Evolutionary conservation across 345 rosid genomes (phyloP).

Genomic region (Citrus inodora): DNA sequence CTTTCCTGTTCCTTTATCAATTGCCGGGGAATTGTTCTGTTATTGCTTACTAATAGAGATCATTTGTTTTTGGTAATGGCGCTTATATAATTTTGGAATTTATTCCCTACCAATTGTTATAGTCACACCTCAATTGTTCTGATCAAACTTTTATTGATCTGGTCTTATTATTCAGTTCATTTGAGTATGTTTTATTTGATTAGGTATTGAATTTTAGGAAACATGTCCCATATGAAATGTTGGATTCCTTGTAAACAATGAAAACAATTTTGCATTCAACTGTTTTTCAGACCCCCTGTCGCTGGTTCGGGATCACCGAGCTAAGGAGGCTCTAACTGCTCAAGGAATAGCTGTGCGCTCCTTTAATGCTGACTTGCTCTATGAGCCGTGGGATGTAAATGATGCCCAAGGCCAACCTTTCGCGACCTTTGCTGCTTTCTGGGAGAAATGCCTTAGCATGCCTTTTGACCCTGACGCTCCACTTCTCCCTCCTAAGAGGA

Average conservation of each 20-base stretch:
- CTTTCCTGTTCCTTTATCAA: neutral
- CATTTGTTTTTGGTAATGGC: neutral
- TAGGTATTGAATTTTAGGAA: neutral
- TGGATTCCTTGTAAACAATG: neutral
- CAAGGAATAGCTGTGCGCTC: slow-evolving; percentile 77
- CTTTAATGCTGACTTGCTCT: slow-evolving; percentile 91
- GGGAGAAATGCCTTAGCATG: slow-evolving; percentile 97
- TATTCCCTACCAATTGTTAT: neutral
- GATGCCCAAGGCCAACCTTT: slow-evolving; percentile 78
- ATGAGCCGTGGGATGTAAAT: slow-evolving; percentile 97
- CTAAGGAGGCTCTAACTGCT: slow-evolving; percentile 68
- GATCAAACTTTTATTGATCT: slow-evolving; percentile 3
- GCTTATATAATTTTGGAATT: neutral
- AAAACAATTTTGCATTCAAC: neutral
- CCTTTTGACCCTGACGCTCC: slow-evolving; percentile 97
- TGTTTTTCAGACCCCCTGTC: slow-evolving; percentile 82
- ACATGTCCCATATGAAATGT: neutral
- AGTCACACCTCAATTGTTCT: neutral
- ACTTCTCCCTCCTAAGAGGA: slow-evolving; percentile 95
- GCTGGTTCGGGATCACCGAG: slow-evolving; percentile 90
- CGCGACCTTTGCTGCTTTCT: slow-evolving; percentile 70
- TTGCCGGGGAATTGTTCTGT: slow-evolving; percentile 2
- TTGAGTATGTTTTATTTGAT: neutral
- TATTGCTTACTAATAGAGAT: neutral
- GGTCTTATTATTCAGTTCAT: neutral